phyloP scores from a whole-genome alignment of 306 rosid genomes.

The Carpinus fangiana region DNA sequence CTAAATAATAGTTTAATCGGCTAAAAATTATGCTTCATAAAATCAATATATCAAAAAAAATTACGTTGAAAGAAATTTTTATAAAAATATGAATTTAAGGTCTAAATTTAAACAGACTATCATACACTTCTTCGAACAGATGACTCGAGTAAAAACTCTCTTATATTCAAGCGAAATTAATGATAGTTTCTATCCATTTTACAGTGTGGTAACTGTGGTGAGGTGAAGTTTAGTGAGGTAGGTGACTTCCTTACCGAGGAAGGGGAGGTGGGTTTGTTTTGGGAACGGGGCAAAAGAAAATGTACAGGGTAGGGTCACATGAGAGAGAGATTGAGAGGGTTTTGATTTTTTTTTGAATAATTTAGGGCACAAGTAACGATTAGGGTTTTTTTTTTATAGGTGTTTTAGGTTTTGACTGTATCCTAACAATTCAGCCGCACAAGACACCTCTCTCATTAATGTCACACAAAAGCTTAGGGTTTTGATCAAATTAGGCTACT shows the following conservation, averaged over 20 bases:
- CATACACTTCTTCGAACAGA: too few species aligned
- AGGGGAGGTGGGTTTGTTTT: constrained; percentile 80
- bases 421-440: constrained; percentile 50
- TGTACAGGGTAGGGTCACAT: constrained; percentile 41
- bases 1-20: too few species aligned
- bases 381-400: constrained; percentile 57
- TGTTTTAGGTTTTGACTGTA: constrained; percentile 55
- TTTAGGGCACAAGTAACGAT: constrained; percentile 69
- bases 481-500: background rate
- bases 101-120: too few species aligned
- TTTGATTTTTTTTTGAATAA: constrained; percentile 37
- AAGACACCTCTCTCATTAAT: constrained; percentile 49
- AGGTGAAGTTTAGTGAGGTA: constrained; percentile 46
- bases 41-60: too few species aligned
- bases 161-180: too few species aligned
- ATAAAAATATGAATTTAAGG: too few species aligned
- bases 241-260: constrained; percentile 68
- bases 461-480: constrained; percentile 31
- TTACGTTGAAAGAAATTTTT: too few species aligned
- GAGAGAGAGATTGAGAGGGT: constrained; percentile 25
- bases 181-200: constrained; percentile 20
- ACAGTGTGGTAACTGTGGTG: constrained; percentile 34
- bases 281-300: constrained; percentile 71
- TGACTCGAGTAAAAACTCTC: too few species aligned
- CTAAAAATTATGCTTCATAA: too few species aligned